phyloP scores from a whole-genome alignment of 331 rosid species.

The Quercus phellos region DNA sequence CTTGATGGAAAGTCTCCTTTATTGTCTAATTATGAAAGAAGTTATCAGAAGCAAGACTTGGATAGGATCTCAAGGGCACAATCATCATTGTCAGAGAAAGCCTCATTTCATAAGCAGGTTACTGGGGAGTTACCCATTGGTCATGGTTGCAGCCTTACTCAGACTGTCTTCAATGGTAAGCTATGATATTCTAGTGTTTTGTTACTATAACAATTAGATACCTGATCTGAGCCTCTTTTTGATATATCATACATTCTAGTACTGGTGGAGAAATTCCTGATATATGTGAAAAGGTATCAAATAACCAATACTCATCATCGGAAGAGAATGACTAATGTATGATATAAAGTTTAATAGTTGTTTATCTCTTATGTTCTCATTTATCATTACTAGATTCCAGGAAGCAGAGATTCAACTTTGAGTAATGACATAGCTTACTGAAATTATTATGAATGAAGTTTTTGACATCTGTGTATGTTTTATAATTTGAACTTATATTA shows the following conservation, averaged over 20 bases:
- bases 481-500: not conserved
- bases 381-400: not conserved
- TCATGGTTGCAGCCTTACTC: slow-evolving; percentile 70
- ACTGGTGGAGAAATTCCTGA: not conserved
- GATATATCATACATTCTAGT: not conserved
- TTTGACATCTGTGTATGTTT: not conserved
- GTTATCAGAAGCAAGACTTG: slow-evolving; percentile 23
- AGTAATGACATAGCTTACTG: not conserved
- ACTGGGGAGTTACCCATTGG: slow-evolving; percentile 56
- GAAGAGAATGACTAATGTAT: not conserved
- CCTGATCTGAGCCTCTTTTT: not conserved
- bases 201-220: not conserved
- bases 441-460: not conserved
- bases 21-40: slow-evolving; percentile 34
- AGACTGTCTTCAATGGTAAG: slow-evolving; percentile 76
- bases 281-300: not conserved
- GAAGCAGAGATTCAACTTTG: not conserved
- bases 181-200: not conserved
- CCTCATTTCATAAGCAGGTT: slow-evolving; percentile 40
- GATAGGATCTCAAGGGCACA: slow-evolving; percentile 33
- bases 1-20: slow-evolving; percentile 46
- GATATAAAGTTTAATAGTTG: not conserved
- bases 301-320: not conserved
- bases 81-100: slow-evolving; percentile 48
- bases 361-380: not conserved